phyloP scores from a whole-genome alignment of 2,329 filamentous ascomycete species.

The Colletotrichum tanaceti region DNA sequence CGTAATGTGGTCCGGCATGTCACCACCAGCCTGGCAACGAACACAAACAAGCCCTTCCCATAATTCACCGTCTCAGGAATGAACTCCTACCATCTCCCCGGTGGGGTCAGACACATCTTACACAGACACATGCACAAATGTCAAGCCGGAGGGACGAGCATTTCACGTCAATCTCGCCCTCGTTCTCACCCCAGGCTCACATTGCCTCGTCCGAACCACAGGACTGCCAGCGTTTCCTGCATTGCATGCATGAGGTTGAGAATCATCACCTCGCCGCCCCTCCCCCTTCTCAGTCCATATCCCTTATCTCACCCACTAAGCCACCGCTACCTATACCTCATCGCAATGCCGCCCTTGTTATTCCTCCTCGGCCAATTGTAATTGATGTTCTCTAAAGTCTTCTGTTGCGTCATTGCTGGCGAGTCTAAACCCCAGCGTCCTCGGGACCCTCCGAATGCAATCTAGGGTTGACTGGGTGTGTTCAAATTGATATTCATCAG shows the following conservation, averaged over 20 bases:
- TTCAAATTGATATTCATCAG: no score
- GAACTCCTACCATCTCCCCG: neutral
- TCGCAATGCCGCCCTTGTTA: neutral
- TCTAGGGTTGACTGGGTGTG: neutral
- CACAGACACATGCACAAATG: neutral
- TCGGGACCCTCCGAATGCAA: neutral
- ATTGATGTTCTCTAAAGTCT: neutral
- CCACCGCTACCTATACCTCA: neutral
- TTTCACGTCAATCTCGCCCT: constrained; percentile 14
- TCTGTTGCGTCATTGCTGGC: neutral
- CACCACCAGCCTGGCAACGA: neutral
- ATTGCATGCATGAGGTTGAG: constrained; percentile 40
- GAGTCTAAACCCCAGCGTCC: neutral
- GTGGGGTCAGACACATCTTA: neutral
- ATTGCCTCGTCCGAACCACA: constrained; percentile 3
- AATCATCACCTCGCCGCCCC: neutral
- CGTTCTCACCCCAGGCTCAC: neutral
- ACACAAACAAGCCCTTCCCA: neutral
- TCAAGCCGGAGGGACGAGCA: constrained; percentile 14
- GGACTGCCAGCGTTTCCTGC: constrained; percentile 40
- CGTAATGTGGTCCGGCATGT: no score
- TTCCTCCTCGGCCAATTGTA: neutral
- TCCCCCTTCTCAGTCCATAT: neutral
- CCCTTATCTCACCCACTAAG: neutral
- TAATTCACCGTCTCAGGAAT: neutral